Evolutionary conservation across 2,329 filamentous ascomycete genomes (phyloP).

Genomic region (Pleoardoris graminearum): DNA sequence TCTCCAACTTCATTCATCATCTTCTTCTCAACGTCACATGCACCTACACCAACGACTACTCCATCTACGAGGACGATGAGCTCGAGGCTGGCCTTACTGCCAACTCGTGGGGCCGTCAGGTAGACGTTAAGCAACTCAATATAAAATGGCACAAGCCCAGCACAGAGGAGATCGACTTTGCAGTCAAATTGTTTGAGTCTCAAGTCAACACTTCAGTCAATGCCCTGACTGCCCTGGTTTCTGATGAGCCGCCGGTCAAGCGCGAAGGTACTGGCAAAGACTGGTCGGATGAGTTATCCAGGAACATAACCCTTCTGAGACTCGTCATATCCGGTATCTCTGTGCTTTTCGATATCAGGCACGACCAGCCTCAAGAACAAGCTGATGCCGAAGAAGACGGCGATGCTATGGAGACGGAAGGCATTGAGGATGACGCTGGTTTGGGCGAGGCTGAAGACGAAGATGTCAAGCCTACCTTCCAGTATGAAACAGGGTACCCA

Average conservation of each 20-base stretch:
- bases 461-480: constrained; percentile 81
- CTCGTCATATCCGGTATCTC: constrained; percentile 91
- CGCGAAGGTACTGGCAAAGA: constrained; percentile 96
- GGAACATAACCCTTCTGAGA: constrained; percentile 83
- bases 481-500: constrained; percentile 85
- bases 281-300: constrained; percentile 95
- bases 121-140: constrained; percentile 73
- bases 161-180: constrained; percentile 80
- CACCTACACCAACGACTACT: constrained; percentile 89
- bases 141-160: constrained; percentile 91
- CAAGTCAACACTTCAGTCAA: constrained; percentile 77
- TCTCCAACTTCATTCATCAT: constrained; percentile 98
- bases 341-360: constrained; percentile 77
- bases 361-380: constrained; percentile 40
- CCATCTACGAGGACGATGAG: constrained; percentile 80
- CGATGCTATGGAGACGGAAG: constrained; percentile 50
- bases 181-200: constrained; percentile 82
- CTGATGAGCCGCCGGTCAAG: constrained; percentile 78
- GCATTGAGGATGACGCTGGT: constrained; percentile 54
- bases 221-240: constrained; percentile 77
- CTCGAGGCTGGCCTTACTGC: constrained; percentile 72
- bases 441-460: constrained; percentile 75
- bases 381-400: constrained; percentile 34
- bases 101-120: constrained; percentile 81
- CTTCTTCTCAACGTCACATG: constrained; percentile 91